Percentiles rank a stretch among this genome's conserved stretches.
These are phyloP conservation scores for Petunia hybrid DNA, from an alignment of 305 asterid genomes.

Conservation along the genomic window DNA sequence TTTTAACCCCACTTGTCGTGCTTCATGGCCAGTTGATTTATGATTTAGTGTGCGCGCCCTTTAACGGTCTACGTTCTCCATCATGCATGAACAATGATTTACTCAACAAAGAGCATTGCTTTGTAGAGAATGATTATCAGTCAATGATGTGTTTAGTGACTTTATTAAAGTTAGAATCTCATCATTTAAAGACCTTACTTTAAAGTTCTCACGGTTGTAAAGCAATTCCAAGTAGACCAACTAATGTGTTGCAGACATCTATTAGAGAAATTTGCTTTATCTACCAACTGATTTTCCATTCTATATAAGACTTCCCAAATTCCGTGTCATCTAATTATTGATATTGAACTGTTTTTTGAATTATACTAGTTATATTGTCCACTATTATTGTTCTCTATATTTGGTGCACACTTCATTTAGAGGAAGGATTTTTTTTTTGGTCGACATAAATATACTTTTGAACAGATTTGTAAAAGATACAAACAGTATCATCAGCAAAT, in stretches of 20 bases:
- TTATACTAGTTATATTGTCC: background rate
- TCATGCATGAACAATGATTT: background rate
- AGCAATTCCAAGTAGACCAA: background rate
- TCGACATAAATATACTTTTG: background rate
- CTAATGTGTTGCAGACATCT: background rate
- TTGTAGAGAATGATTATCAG: background rate
- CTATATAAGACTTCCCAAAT: background rate
- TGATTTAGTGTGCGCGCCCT: background rate
- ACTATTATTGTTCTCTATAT: background rate
- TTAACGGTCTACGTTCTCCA: background rate
- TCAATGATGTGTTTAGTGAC: constrained; percentile 23
- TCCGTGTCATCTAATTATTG: background rate
- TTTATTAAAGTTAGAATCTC: constrained; percentile 28
- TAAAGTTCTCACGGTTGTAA: constrained; percentile 5
- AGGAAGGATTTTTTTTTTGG: background rate
- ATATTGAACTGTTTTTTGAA: background rate
- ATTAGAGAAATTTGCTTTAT: background rate
- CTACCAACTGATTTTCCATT: background rate
- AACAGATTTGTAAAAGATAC: constrained; percentile 71
- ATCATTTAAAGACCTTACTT: constrained; percentile 20
- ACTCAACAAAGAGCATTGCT: background rate
- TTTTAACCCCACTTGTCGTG: background rate
- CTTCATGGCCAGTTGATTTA: background rate
- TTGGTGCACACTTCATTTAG: background rate
- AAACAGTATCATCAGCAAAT: constrained; percentile 86